phyloP scores from a whole-genome alignment of 805 yeast species.

The Wickerhamomyces bovis region DNA sequence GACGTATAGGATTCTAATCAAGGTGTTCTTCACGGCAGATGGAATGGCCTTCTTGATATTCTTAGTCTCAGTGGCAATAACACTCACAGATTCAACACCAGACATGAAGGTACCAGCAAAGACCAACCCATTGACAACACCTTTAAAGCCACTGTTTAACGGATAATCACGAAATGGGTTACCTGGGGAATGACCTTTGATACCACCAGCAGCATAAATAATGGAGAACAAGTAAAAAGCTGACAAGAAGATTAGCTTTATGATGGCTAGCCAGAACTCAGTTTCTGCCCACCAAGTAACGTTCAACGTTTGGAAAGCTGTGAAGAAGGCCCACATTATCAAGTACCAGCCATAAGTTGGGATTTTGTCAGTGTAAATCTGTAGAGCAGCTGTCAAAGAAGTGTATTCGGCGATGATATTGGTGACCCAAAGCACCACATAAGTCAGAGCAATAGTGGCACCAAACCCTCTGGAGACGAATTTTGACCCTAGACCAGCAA shows the following conservation, averaged over 20 bases:
- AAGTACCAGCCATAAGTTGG: conserved; percentile 52
- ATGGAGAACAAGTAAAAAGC: conserved; percentile 49
- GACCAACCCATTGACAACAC: conserved; percentile 55
- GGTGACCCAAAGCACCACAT: conserved; percentile 51
- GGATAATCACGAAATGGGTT: conserved; percentile 30
- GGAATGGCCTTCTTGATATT: conserved; percentile 70
- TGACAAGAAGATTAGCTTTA: conserved; percentile 40
- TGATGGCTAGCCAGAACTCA: conserved; percentile 46
- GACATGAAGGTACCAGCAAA: conserved; percentile 72
- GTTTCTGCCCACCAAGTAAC: conserved; percentile 52
- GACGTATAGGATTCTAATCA: conserved; percentile 57
- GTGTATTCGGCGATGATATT: conserved; percentile 52
- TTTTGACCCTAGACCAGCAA: conserved; percentile 45
- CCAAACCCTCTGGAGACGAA: conserved; percentile 52
- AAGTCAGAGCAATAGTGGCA: conserved; percentile 47
- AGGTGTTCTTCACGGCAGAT: conserved; percentile 59
- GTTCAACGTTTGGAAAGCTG: conserved; percentile 44
- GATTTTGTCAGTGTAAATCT: conserved; percentile 43
- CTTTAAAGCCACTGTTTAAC: conserved; percentile 42
- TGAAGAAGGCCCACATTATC: conserved; percentile 46
- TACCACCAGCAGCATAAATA: conserved; percentile 38
- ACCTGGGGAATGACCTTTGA: conserved; percentile 27
- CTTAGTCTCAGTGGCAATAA: conserved; percentile 68
- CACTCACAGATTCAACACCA: conserved; percentile 72
- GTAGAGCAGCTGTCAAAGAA: conserved; percentile 42